Evolutionary conservation across 208 protist species (phyloP).

Genomic region (Angomonas deanei): DNA sequence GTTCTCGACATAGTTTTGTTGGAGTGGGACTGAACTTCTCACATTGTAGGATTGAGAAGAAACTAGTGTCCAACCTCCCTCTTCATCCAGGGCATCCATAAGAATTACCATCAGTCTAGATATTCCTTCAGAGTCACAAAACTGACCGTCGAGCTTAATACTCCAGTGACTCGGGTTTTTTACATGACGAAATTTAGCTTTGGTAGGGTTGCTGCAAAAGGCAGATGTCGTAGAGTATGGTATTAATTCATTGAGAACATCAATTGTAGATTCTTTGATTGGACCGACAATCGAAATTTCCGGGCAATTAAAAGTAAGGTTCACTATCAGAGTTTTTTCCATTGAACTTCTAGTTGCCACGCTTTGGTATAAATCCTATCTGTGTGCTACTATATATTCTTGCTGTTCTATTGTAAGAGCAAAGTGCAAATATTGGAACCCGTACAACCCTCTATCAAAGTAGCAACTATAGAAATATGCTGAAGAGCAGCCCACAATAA

Average conservation of each 20-base stretch:
- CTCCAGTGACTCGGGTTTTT: conserved; percentile 82
- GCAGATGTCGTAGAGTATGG: conserved; percentile 73
- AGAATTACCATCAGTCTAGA: conserved; percentile 78
- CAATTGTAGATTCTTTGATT: conserved; percentile 83
- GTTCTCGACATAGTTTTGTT: conserved; percentile 62
- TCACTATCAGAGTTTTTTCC: conserved; percentile 66
- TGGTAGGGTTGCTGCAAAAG: conserved; percentile 47
- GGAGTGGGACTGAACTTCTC: conserved; percentile 26
- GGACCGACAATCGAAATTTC: conserved; percentile 80
- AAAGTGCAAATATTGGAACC: too few relatives aligned
- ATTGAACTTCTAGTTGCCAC: conserved; percentile 20
- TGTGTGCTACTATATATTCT: background rate
- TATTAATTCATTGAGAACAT: conserved; percentile 75
- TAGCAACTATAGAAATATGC: too few relatives aligned
- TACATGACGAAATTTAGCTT: conserved; percentile 68
- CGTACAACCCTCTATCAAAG: too few relatives aligned
- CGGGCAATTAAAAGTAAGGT: conserved; percentile 82
- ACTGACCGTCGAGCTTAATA: conserved; percentile 74
- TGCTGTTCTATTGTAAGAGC: too few relatives aligned
- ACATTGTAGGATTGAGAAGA: conserved; percentile 52
- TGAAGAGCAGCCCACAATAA: too few relatives aligned
- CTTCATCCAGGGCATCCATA: conserved; percentile 81
- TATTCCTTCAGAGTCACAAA: conserved; percentile 75
- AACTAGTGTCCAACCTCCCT: conserved; percentile 79
- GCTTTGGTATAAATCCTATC: background rate